phyloP scores from a whole-genome alignment of 1,284 basidiomycete genomes.

The Sporisorium graminicola region DNA sequence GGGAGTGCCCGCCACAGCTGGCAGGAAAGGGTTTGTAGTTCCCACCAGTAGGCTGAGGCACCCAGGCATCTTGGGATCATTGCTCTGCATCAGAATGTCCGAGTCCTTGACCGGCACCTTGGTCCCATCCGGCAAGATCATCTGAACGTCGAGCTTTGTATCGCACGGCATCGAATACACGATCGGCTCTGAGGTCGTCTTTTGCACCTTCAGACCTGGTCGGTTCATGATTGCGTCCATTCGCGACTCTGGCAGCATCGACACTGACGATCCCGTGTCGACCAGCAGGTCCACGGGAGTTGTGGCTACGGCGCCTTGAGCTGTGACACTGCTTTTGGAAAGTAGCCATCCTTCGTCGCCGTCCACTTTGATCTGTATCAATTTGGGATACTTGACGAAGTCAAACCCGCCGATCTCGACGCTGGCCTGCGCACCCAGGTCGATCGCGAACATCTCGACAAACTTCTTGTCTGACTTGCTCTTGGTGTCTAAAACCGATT shows the following conservation, averaged over 20 bases:
- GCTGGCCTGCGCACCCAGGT: slow-evolving; percentile 12
- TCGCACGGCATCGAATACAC: slow-evolving; percentile 41
- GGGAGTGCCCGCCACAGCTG: slow-evolving; percentile 33
- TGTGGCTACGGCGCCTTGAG: slow-evolving; percentile 1
- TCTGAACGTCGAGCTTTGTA: slow-evolving; percentile 29
- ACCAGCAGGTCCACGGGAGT: slow-evolving; percentile 24
- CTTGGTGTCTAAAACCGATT: slow-evolving; percentile 20
- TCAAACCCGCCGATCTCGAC: slow-evolving; percentile 43
- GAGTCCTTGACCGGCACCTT: slow-evolving; percentile 21
- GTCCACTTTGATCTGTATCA: slow-evolving; percentile 19
- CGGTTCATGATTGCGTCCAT: slow-evolving; percentile 37
- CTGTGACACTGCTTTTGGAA: slow-evolving; percentile 16
- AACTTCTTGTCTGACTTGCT: slow-evolving; percentile 6
- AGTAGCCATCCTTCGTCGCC: slow-evolving; percentile 32
- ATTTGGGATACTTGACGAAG: slow-evolving; percentile 21
- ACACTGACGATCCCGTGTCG: slow-evolving; percentile 42
- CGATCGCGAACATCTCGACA: slow-evolving; percentile 19
- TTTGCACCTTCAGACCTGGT: slow-evolving; percentile 20
- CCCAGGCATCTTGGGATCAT: slow-evolving; percentile 35
- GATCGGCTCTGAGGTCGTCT: slow-evolving; percentile 27
- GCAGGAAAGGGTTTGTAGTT: slow-evolving; percentile 33
- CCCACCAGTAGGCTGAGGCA: slow-evolving; percentile 39
- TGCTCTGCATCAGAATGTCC: slow-evolving; percentile 44
- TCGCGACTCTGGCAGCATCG: slow-evolving; percentile 30
- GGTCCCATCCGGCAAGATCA: slow-evolving; percentile 32